A percentile compares a stretch with the other conserved stretches of the same genome.
Conservation (phyloP, 495 filamentous ascomycete genomes). For the Penicillium pulvis region DNA sequence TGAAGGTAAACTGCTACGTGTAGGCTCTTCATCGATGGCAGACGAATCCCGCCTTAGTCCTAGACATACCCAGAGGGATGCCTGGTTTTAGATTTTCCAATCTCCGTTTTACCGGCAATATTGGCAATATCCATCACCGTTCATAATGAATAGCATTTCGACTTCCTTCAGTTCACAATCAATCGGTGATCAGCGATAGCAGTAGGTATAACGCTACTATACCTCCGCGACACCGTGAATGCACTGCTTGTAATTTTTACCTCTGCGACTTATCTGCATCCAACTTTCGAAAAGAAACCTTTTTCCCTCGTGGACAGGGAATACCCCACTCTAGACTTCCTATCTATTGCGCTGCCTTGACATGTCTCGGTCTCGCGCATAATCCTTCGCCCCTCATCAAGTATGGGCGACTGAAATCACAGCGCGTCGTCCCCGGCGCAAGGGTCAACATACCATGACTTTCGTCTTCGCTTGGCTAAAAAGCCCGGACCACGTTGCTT, state of each 20-base stretch:
- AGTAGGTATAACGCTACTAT: no score
- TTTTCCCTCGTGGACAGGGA: neutral
- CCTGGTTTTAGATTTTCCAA: no score
- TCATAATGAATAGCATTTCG: no score
- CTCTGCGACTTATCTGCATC: neutral
- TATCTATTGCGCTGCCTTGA: neutral
- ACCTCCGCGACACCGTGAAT: no score
- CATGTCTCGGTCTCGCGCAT: neutral
- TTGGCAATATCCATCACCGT: no score
- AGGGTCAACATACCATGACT: neutral
- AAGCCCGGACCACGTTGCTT: neutral
- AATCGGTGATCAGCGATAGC: no score
- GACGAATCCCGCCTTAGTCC: no score
- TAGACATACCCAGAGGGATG: no score
- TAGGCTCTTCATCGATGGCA: no score
- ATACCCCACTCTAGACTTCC: neutral
- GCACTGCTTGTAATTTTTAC: neutral
- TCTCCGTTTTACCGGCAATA: no score
- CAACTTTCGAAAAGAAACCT: neutral
- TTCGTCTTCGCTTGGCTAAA: neutral
- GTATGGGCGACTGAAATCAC: neutral
- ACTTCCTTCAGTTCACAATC: no score
- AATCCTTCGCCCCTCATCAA: neutral
- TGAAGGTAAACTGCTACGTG: no score
- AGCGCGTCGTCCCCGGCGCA: neutral